Base-by-base conservation (phyloP, 1,139 yeast genomes). In the Casaregolazyma lundiana region DNA sequence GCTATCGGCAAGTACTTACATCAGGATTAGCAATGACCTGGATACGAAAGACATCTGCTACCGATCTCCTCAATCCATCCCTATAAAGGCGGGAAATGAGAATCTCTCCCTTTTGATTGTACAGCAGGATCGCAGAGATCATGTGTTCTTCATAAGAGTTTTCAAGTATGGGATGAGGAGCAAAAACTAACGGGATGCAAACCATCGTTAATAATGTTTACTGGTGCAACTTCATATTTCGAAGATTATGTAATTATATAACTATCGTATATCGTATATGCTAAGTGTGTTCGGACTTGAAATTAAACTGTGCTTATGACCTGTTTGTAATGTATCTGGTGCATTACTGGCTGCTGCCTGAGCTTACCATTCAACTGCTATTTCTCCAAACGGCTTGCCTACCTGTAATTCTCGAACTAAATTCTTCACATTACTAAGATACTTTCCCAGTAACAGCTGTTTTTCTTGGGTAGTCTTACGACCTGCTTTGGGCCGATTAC, bases 1-100 rank as follows among this genome's bases (percentile, higher is more conserved):
- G 32, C 18, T n/a, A 35, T 6, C 6, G 17, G 9, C 6, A 7
- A n/a, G n/a, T 32, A 51, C 58, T 26, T 46, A 69, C 70, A 46
- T 77, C 81, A 6, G 74, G 65, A 52, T 76, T 77, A 45, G 87
- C 74, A 43, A 90, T 86, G 35, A 89, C 95, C 61, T 92, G 96
- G 52, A 90, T 84, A 30, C 96, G 77, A 62, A 92, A 92, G 38
- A 89, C 88, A 56, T 90, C 97, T n/a, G 94, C 76, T 35, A 90
- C 80, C 47, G 84, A 84, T 62, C 81, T 60, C 46, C 81, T 72
- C 46, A 86, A 75, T 0, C 87, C 87, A 48, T 81, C 87, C 46
- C 82, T 75, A 65, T 82, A 84, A 40, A 86, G 64, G 52, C 87
- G 78, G 24, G 94, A 82, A 45, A 90, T 79, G 44, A 92, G 71